Evolutionary conservation across 768 basidiomycete genomes (phyloP), one percentile per base, ranked within the genome.

Genomic region (Amanita jacksonii): DNA sequence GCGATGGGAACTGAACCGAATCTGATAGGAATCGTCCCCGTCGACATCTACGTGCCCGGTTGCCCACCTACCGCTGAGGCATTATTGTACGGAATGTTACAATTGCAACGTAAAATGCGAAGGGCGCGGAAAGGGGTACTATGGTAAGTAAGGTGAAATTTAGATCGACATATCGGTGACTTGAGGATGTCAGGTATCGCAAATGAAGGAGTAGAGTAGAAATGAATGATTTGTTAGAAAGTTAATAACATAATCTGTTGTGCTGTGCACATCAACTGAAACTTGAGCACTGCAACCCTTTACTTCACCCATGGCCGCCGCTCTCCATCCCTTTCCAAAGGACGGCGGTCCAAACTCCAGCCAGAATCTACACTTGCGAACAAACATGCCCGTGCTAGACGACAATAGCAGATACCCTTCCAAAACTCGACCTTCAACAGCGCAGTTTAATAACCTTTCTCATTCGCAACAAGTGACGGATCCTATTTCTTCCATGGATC

Each of bases 51-150:
- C 60, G 94, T 97, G 5, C 94, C 93, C 18, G 94, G 93, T 0
- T 96, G 92, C 62, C 88, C 85, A 16, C 86, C 85, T 7, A 90
- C 86, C 3, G 94, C 96, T n/a, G 96, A 99, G 63, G 96, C 96
- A 10, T 73, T 98, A 31, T 72, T 98, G 49, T 96, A 93, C 55
- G 92, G 92, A 39, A 90, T 96, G 90, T 75, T 97, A 36, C 92
- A 97, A 61, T 75, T 97, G 39, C 92, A 96, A 64, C 80, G 92
- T 45, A 97, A 98, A 73, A 96, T 96, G 87, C 70, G 91, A 55
- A 74, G 81, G 57, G 86, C 77, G 65, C 71, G 92, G 57, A 88
- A 88, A 66, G 78, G 80, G 34, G 84, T 92, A 9, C 67, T 89
- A 40, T 97, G 93, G 93, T 93, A 57, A 57, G 68, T 58, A 15